Evolutionary conservation across 305 asterid genomes (phyloP), one percentile per base, ranked within the genome.

Genomic region (Rubia peregrina): DNA sequence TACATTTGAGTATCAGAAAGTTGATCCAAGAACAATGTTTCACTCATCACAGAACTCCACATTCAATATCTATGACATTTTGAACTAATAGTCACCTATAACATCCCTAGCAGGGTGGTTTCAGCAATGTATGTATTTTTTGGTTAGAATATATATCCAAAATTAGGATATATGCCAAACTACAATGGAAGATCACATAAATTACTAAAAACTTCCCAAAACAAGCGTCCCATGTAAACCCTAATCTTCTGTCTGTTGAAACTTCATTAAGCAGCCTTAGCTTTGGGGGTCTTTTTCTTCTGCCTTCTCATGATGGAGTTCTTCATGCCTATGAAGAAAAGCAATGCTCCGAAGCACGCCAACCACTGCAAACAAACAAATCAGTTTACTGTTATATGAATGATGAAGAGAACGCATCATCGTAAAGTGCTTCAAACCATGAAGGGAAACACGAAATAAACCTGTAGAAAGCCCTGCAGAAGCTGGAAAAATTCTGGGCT

Each of bases 311-410:
- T 26, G 60, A 88, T 84, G 8, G 98, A 78, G 74, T 64, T 85
- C 84, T 85, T 91, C 98, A 91, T 87, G 61, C 92, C 98, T 3
- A 88, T 68, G 84, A 86, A 89, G 77, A 80, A 91, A 19, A 91
- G 76, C 88, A 91, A 75, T 9, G 95, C 96, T 14, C 97, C 97
- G n/a, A 84, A 71, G 33, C 83, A 79, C 10, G 96, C 89, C 65
- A 71, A 78, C 21, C 83, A 62, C 97, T 89, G 84, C 80, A 75
- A 63, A 41, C 67, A 76, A 61, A 41, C 61, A 80, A 76, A 19
- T 40, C 16, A 48, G 17, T 72, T 9, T 48, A 40, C 74, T 66
- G 75, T 63, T 65, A 70, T 19, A 24, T 30, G n/a, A 48, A 11
- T 6, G 53, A 26, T 44, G 57, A 36, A 49, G 24, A 56, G 9